Evolutionary conservation across 75 land plant genomes (phyloP).

Genomic region (Pinus albicaulis): DNA sequence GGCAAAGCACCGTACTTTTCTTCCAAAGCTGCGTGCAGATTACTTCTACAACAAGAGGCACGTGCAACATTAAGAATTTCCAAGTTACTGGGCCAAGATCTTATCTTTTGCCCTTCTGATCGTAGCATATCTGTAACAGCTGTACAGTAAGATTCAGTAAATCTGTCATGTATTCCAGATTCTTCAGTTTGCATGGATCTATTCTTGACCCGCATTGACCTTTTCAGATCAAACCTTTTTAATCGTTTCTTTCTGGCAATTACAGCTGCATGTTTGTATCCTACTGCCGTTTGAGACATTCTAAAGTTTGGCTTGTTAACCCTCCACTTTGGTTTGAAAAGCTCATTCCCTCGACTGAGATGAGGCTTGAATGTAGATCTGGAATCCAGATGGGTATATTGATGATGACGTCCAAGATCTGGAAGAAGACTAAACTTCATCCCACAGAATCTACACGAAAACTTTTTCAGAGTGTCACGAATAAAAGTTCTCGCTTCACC

Average conservation of each 20-base stretch:
- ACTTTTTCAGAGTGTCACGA: conserved; percentile 32
- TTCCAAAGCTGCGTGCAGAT: conserved; percentile 50
- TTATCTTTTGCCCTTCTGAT: conserved; percentile 39
- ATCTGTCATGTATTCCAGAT: conserved; percentile 24
- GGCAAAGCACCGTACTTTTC: conserved; percentile 62
- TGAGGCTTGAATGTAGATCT: conserved; percentile 20
- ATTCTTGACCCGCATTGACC: neutral
- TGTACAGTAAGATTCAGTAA: conserved; percentile 35
- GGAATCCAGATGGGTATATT: conserved; percentile 78
- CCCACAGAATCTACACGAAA: conserved; percentile 75
- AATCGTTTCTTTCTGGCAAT: conserved; percentile 6
- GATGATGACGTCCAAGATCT: conserved; percentile 98
- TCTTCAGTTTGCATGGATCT: conserved; percentile 8
- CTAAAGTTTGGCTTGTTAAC: conserved; percentile 29
- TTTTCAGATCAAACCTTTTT: neutral
- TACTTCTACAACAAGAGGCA: conserved; percentile 60
- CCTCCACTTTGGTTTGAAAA: neutral
- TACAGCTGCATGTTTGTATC: conserved; percentile 8
- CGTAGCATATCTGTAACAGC: conserved; percentile 42
- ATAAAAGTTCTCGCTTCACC: conserved; percentile 7
- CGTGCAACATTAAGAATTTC: conserved; percentile 77
- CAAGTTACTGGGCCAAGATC: conserved; percentile 48
- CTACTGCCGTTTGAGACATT: conserved; percentile 11
- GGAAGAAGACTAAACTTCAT: conserved; percentile 80
- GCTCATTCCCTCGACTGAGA: conserved; percentile 24